phyloP scores from a whole-genome alignment of 257 asterid species.

The Nicotiana knightiana region DNA sequence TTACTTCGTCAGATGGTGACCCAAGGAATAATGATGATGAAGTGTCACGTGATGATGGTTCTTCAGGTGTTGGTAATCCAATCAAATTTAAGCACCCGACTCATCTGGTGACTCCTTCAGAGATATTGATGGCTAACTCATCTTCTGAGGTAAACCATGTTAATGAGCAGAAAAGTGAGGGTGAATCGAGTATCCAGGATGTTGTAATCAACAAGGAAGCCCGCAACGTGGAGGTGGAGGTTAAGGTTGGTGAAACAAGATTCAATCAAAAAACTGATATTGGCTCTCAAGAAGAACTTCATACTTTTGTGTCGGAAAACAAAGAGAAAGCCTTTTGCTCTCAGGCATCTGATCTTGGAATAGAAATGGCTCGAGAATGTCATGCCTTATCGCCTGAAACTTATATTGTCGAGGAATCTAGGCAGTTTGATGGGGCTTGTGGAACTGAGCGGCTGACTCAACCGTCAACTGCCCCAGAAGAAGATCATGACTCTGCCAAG shows the following conservation, averaged over 20 bases:
- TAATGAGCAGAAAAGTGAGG: constrained; percentile 51
- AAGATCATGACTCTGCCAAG: constrained; percentile 38
- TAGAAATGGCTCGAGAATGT: constrained; percentile 74
- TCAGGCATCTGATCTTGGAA: constrained; percentile 81
- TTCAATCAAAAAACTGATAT: constrained; percentile 42
- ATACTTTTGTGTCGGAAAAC: constrained; percentile 46
- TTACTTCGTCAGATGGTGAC: constrained; percentile 46
- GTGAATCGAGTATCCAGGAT: constrained; percentile 40
- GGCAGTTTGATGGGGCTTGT: constrained; percentile 20
- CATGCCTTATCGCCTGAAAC: constrained; percentile 61
- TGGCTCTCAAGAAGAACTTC: constrained; percentile 46
- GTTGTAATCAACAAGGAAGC: constrained; percentile 51
- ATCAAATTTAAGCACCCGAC: constrained; percentile 89
- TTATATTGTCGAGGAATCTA: constrained; percentile 47
- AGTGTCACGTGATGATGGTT: constrained; percentile 47
- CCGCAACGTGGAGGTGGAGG: constrained; percentile 62
- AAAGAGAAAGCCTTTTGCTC: constrained; percentile 74
- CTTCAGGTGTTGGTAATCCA: constrained; percentile 42
- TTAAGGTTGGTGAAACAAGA: constrained; percentile 69
- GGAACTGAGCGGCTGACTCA: not conserved
- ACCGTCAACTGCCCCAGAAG: constrained; percentile 26
- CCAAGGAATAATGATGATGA: constrained; percentile 13
- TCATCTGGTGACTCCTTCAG: constrained; percentile 93
- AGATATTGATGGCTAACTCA: constrained; percentile 73
- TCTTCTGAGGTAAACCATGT: constrained; percentile 56